Percentiles rank a stretch among this genome's conserved stretches.
Evolutionary conservation across 169 alveolate genomes (phyloP).

Genomic region (Gregarina niphandrodes): DNA sequence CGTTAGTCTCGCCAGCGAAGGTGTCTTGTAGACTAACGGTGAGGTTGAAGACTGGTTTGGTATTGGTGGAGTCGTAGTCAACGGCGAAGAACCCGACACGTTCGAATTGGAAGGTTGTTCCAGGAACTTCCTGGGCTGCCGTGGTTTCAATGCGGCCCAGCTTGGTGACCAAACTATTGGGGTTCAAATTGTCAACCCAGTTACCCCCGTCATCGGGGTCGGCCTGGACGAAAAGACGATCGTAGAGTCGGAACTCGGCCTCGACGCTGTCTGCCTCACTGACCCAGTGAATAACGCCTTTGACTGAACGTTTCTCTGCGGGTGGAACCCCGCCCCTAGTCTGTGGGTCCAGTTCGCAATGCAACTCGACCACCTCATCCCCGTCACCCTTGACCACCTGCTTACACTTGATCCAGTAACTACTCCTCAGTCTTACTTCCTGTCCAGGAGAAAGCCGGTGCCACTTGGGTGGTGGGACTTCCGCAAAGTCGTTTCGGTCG

Average conservation of each 20-base stretch:
- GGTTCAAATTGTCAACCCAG: constrained; percentile 44
- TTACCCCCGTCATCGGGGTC: constrained; percentile 39
- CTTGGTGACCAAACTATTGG: constrained; percentile 11
- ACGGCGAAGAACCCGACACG: constrained; percentile 48
- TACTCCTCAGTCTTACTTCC: constrained; percentile 44
- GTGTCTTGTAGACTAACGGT: no score
- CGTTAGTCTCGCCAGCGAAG: no score
- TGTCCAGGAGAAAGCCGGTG: constrained; percentile 37
- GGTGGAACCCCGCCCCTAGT: constrained; percentile 35
- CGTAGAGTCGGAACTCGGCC: constrained; percentile 44
- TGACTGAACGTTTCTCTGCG: constrained; percentile 35
- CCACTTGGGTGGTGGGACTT: constrained; percentile 30
- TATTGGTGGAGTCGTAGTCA: constrained; percentile 34
- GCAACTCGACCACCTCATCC: constrained; percentile 21
- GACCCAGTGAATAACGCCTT: constrained; percentile 53
- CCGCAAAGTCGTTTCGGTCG: constrained; percentile 43
- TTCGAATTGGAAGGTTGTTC: constrained; percentile 38
- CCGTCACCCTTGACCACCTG: constrained; percentile 23
- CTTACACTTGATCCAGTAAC: constrained; percentile 45
- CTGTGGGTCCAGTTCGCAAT: constrained; percentile 40
- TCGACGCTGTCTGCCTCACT: no score
- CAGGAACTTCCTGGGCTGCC: not conserved
- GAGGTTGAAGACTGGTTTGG: constrained; percentile 10
- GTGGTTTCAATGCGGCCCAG: not conserved
- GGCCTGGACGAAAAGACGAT: constrained; percentile 42